A percentile compares a stretch with the other conserved stretches of the same genome.
Conservation (phyloP, 2,329 filamentous ascomycete genomes). For the Fusarium tanahbumbuense region DNA sequence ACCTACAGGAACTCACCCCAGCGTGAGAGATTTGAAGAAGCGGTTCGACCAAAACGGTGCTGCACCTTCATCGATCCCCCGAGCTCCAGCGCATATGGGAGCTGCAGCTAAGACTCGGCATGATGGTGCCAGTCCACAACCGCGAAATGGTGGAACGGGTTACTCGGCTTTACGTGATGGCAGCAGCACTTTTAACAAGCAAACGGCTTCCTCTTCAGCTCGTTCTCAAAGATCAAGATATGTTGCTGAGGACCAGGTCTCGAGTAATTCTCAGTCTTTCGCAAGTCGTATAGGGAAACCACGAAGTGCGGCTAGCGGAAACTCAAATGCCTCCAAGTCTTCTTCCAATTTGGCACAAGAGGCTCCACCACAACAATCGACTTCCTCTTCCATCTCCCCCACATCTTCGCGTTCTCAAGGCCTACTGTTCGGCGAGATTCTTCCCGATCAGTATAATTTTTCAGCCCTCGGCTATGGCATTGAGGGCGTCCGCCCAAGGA, state of each 20-base stretch:
- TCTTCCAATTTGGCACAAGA: slow-evolving; percentile 51
- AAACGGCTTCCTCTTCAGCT: slow-evolving; percentile 42
- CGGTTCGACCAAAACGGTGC: slow-evolving; percentile 75
- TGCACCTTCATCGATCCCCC: slow-evolving; percentile 49
- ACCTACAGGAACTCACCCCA: slow-evolving; percentile 64
- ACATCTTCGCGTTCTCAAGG: slow-evolving; percentile 56
- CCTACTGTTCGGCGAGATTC: slow-evolving; percentile 80
- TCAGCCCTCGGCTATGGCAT: slow-evolving; percentile 71
- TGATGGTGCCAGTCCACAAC: slow-evolving; percentile 52
- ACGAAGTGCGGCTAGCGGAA: slow-evolving; percentile 50
- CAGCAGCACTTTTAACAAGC: slow-evolving; percentile 37
- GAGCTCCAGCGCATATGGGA: slow-evolving; percentile 52
- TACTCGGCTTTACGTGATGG: slow-evolving; percentile 57
- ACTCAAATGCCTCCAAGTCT: slow-evolving; percentile 51
- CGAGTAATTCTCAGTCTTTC: slow-evolving; percentile 68
- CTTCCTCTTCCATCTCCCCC: slow-evolving; percentile 49
- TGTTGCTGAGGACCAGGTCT: slow-evolving; percentile 62
- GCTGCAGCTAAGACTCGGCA: slow-evolving; percentile 49
- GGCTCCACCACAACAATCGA: slow-evolving; percentile 51
- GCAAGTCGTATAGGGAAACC: slow-evolving; percentile 69
- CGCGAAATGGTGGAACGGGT: slow-evolving; percentile 52
- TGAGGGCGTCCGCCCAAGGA: slow-evolving; percentile 62
- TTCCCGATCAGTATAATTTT: slow-evolving; percentile 67
- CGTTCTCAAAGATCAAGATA: slow-evolving; percentile 60
- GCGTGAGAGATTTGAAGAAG: slow-evolving; percentile 83